Evolutionary conservation across 1,139 yeast genomes (phyloP).

Genomic region (Fermentozyma sake): DNA sequence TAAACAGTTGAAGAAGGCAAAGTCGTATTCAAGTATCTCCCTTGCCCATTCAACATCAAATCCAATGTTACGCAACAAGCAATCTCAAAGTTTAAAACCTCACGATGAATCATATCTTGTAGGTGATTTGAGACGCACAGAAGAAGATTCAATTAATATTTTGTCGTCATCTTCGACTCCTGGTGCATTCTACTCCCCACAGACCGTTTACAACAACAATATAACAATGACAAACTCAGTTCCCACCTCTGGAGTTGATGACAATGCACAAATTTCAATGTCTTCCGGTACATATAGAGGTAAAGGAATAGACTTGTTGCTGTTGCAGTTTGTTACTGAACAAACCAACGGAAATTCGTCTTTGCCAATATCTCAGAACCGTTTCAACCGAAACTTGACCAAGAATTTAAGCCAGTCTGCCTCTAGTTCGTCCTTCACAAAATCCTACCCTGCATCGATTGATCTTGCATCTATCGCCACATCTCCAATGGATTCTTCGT

Average conservation of each 20-base stretch:
- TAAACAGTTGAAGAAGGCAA: conserved; percentile 38
- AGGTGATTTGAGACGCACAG: conserved; percentile 14
- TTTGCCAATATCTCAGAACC: neutral
- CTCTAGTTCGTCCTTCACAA: conserved; percentile 20
- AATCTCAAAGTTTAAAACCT: neutral
- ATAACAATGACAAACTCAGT: too few species aligned
- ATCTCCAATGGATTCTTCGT: conserved; percentile 10
- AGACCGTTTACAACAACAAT: too few species aligned
- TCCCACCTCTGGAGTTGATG: conserved; percentile 3
- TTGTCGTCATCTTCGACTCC: conserved; percentile 18
- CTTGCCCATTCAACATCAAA: conserved; percentile 2
- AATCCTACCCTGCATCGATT: conserved; percentile 36
- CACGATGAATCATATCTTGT: conserved; percentile 14
- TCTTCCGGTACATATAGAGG: conserved; percentile 2
- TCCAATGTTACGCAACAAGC: conserved; percentile 1
- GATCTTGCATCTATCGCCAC: conserved; percentile 29
- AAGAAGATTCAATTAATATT: conserved; percentile 7
- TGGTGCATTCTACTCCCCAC: conserved; percentile 9
- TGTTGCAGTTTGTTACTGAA: conserved; percentile 20
- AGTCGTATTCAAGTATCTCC: conserved; percentile 22
- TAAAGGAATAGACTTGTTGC: conserved; percentile 22
- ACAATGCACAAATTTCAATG: neutral
- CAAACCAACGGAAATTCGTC: too few species aligned
- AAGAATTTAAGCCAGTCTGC: conserved; percentile 11
- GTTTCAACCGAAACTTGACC: conserved; percentile 7